Conservation (phyloP, 768 basidiomycete genomes). For the Tricholoma hemisulphureum region DNA sequence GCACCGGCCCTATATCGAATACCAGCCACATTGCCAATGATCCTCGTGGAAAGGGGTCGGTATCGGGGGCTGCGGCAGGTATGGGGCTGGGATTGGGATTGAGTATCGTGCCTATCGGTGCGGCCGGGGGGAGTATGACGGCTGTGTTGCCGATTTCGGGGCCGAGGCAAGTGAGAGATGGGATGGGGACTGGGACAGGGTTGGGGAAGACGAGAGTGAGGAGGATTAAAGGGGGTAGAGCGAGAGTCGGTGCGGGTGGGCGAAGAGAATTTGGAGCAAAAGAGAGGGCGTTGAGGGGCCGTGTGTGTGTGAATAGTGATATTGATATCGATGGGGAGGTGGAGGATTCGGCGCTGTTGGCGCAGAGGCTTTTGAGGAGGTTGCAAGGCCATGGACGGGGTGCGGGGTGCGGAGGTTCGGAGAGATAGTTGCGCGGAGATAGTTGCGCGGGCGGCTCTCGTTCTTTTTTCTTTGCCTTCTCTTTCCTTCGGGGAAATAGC, state of each 20-base stretch:
- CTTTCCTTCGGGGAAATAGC: too few species aligned
- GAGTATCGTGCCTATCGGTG: neutral
- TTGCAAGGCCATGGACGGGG: neutral
- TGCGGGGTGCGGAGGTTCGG: neutral
- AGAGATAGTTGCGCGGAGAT: too few species aligned
- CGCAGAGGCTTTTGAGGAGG: constrained; percentile 2
- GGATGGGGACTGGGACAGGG: too few species aligned
- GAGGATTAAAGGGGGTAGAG: neutral
- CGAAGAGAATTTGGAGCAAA: neutral
- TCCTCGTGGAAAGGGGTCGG: too few species aligned
- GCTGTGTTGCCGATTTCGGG: too few species aligned
- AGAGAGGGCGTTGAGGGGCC: neutral
- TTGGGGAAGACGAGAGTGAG: too few species aligned
- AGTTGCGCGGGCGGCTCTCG: too few species aligned
- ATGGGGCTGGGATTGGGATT: neutral
- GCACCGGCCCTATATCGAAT: too few species aligned
- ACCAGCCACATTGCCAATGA: too few species aligned
- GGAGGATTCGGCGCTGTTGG: constrained; percentile 1
- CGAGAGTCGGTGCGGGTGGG: neutral
- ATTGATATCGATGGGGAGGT: neutral
- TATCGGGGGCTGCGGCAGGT: neutral
- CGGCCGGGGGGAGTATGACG: too few species aligned
- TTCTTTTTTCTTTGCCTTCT: neutral
- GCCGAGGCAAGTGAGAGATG: too few species aligned
- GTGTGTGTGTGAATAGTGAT: too few species aligned